Base-by-base conservation (phyloP, 345 rosid genomes). In the Euclidium syriacum region DNA sequence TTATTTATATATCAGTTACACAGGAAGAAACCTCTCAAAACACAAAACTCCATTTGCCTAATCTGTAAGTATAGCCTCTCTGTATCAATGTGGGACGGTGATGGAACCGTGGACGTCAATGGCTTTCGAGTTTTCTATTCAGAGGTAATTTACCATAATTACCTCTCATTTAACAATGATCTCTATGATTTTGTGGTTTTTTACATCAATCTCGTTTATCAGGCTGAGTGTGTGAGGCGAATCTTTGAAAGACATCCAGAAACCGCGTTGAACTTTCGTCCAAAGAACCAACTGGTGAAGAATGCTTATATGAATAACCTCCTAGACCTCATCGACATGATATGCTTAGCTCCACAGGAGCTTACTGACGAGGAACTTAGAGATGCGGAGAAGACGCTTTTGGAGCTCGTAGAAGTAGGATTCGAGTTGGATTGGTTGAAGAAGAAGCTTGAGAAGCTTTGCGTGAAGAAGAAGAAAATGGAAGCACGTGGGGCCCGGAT, bases 191-290 rank as follows among this genome's bases (percentile, higher is more conserved):
- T n/a, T 38, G 10, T 58, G 29, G 2, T 10, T 42, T 35, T 9
- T 14, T 17, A 60, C 50, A 35, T 26, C 5, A 53, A 35, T 43
- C 10, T 43, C 44, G 50, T 46, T 71, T n/a, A 12, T 40, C 48
- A 63, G 75, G 70, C 56, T 3, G 73, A 73, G 7, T 53, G 2
- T 43, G 65, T 73, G n/a, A 60, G 64, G 16, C 62, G 58, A 27
- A 61, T 73, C 52, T 73, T 73, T 25, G 77, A 66, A 38, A 66
- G 20, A 30, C 77, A 73, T 19, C 72, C 77, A 46, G 73, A 73
- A 50, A 53, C 71, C 0, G 68, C 73, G 14, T 3, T 0, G 25
- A 52, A 48, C 24, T 1, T 66, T 46, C 68, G 73, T 60, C 73
- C 53, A 18, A 66, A 30, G 64, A 66, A 59, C 53, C 68, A 59